These are phyloP conservation scores for Polyporus tsugae DNA, from an alignment of 1,284 basidiomycete species.

Conservation along the genomic window DNA sequence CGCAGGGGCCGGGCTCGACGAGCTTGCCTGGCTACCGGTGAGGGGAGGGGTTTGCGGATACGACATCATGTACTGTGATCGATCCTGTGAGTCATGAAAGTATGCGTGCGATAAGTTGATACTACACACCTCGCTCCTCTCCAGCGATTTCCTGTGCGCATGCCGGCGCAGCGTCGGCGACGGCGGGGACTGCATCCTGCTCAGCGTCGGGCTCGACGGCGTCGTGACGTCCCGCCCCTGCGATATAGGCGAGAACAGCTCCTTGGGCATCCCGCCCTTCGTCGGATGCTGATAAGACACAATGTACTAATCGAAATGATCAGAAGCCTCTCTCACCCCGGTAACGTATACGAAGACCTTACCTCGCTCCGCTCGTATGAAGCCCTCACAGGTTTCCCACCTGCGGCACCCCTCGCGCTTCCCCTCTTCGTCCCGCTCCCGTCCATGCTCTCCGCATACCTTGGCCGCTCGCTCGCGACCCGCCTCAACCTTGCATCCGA, in stretches of 20 bases:
- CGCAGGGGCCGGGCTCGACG: conserved; percentile 28
- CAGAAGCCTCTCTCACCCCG: not conserved
- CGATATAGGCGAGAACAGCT: conserved; percentile 8
- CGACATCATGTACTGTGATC: conserved; percentile 35
- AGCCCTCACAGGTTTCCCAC: conserved; percentile 25
- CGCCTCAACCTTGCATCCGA: conserved; percentile 32
- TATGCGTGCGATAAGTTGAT: no score
- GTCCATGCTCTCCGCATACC: conserved; percentile 18
- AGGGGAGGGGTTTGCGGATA: conserved; percentile 42
- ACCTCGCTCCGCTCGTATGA: conserved; percentile 45
- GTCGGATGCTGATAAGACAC: conserved; percentile 38
- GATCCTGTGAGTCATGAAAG: conserved; percentile 2
- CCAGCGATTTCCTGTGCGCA: conserved; percentile 31
- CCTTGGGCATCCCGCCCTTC: conserved; percentile 27
- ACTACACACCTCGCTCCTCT: conserved; percentile 34
- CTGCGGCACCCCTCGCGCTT: conserved; percentile 23
- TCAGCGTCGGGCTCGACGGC: conserved; percentile 30
- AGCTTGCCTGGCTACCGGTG: conserved; percentile 39
- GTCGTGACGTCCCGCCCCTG: conserved; percentile 19
- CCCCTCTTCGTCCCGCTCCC: conserved; percentile 27
- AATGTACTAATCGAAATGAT: conserved; percentile 36
- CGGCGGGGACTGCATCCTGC: conserved; percentile 28
- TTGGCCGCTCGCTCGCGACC: conserved; percentile 31
- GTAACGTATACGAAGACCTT: not conserved
- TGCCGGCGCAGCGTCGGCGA: conserved; percentile 34